Evolutionary conservation across 495 filamentous ascomycete genomes (phyloP).

Genomic region (Neurospora sp.): DNA sequence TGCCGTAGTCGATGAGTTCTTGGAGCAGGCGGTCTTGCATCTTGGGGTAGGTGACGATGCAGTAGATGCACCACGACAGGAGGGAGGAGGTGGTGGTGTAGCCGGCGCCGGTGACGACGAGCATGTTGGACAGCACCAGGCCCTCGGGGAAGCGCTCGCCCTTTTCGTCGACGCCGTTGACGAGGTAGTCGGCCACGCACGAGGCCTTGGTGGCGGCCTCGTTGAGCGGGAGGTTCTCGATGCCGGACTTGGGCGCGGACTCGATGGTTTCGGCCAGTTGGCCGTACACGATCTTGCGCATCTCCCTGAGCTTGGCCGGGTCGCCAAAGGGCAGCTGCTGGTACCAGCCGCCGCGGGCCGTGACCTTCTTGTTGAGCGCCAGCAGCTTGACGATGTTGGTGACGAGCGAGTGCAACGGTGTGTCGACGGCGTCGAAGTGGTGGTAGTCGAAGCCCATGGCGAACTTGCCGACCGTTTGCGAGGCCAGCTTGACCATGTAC

Average conservation of each 20-base stretch:
- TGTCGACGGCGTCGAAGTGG: slow-evolving; percentile 38
- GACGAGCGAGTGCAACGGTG: slow-evolving; percentile 34
- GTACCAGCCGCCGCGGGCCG: slow-evolving; percentile 41
- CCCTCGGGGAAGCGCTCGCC: slow-evolving; percentile 39
- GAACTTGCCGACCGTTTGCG: slow-evolving; percentile 43
- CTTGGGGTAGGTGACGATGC: slow-evolving; percentile 35
- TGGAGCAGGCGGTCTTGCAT: slow-evolving; percentile 44
- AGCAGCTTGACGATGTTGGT: slow-evolving; percentile 31
- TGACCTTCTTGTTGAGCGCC: slow-evolving; percentile 44
- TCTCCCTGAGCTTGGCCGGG: slow-evolving; percentile 25
- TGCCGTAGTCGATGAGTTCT: slow-evolving; percentile 41
- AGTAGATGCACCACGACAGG: slow-evolving; percentile 45
- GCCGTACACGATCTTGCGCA: slow-evolving; percentile 18
- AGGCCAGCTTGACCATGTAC: slow-evolving; percentile 50
- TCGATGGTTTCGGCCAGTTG: slow-evolving; percentile 33
- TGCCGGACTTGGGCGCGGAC: slow-evolving; percentile 19
- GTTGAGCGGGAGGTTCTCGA: slow-evolving; percentile 35
- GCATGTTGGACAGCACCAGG: slow-evolving; percentile 9
- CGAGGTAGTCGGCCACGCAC: slow-evolving; percentile 30
- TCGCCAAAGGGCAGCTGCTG: slow-evolving; percentile 41
- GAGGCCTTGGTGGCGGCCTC: slow-evolving; percentile 41
- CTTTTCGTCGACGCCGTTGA: slow-evolving; percentile 40
- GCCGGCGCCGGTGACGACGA: slow-evolving; percentile 38
- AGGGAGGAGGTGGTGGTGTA: slow-evolving; percentile 45
- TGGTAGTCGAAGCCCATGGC: slow-evolving; percentile 41